Base-by-base conservation (phyloP, 345 rosid genomes). In the Theobroma cacao region DNA sequence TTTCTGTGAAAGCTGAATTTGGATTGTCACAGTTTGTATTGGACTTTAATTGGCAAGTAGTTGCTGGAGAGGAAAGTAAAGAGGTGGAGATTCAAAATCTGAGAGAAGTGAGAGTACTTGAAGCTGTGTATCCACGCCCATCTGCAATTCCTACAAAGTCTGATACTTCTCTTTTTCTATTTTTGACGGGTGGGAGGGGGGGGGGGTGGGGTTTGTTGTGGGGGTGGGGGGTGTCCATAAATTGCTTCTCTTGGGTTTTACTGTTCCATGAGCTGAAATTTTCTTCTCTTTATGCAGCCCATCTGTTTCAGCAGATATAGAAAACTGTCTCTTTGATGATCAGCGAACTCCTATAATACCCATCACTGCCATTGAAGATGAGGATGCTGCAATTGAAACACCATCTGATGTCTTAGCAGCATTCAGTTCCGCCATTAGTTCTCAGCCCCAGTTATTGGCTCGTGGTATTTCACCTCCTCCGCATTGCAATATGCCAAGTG, bases 41-140 rank as follows among this genome's bases (percentile, higher is more conserved):
- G 76, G 67, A 89, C 83, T 43, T 58, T 67, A 78, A 78, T 15
- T 95, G 98, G 99, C 91, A 77, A 90, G 97, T 96, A 81, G 98
- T 90, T 84, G 88, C 93, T 34, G 99, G 98, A 63, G 95, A 94
- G 18, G 98, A 94, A 85, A 94, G 94, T 84, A 73, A 85, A 83
- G 98, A 92, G 79, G 89, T 85, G 43, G 97, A 91, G 76, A 75
- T 79, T 74, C 86, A 94, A 82, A 91, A 81, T 76, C 91, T 90
- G 86, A 89, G 99, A 78, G 99, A 92, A 87, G 56, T 90, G 85
- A 92, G 98, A 83, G 91, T 92, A 81, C 93, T 96, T 52, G 99
- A 96, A 90, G 98, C 99, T 70, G 91, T 94, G 75, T 94, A 93
- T 84, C 99, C 99, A 24, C 93, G 94, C 6, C 87, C 95, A 80